Base-by-base conservation (phyloP, 1,284 basidiomycete species). In the Ustilago trichophora region DNA sequence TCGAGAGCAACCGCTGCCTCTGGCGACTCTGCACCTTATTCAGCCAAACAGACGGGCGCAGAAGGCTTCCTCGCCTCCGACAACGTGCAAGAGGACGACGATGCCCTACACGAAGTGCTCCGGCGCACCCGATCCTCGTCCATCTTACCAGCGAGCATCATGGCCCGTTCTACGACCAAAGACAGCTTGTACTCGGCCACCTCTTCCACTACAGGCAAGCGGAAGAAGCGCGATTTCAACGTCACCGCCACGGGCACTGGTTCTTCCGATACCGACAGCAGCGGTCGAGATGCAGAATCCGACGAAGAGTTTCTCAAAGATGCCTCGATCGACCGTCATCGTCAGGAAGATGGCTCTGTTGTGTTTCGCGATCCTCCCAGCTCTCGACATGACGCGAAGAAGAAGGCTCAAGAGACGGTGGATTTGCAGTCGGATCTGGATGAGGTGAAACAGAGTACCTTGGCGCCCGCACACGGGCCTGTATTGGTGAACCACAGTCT, bases 201-300 rank as follows among this genome's bases (percentile, higher is more conserved):
- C 1, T 62, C 58, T 4, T 64, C 62, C 2, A 34, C 67, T 6
- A 59, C 46, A 12, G 62, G 73, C 29, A 78, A 78, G 35, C 58
- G 76, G 11, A 78, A 78, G 42, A 63, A 75, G 37, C 43, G 76
- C 6, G 64, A 60, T 18, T 78, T 75, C 38, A 77, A 64, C 15
- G 66, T 76, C 35, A 69, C 67, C n/a, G 71, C 72, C 8, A 77
- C 69, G 2, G 76, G 76, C 11, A 73, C 75, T 6, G 76, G 54
- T 13, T 57, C 62, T 4, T 70, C 62, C 8, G 59, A 58, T 3
- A 43, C 50, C 1, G 59, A 59, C 9, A 47, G 47, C 32, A 50
- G 38, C 26, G 53, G 41, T 6, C 32, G 43, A 27, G 55, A 44
- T 5, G 50, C 21, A 5, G 46, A 45, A 5, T 47, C 49, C 9